Evolutionary conservation across 805 yeast species (phyloP), one percentile per base, ranked within the genome.

Genomic region (Jamesozyma spencerorum): DNA sequence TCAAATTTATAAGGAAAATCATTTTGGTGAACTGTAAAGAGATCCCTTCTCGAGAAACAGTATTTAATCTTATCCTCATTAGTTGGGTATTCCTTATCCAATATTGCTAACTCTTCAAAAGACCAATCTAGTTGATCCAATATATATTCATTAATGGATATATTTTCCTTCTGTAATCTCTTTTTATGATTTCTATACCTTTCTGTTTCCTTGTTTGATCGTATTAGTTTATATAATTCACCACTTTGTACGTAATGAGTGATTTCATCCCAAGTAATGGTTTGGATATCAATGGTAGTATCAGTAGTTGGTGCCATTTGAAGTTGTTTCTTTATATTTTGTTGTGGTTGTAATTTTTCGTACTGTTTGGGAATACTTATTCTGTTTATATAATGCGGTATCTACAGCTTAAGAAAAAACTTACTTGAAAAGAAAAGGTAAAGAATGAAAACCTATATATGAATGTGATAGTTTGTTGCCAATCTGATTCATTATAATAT

Each of bases 1-100:
- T 69, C 76, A 45, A 80, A 72, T 49, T 72, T 69, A 60, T 83
- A 83, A 0, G 87, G 87, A 59, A 79, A 83, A 45, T 76, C 78
- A 54, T 83, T 83, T 19, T 53, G 42, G 6, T 75, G 59, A 26
- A 78, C 63, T 32, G 64, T 55, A 26, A 60, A 56, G 27, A 72
- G 71, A 10, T 44, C 42, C 5, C 61, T 53, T 14, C 51, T 38
- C 1, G 53, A 42, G 42, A 65, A 56, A 15, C 51, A 34, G 4
- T 48, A 48, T 24, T 60, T 40, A 4, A 52, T 38, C 34, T 55
- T 48, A 19, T 52, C 52, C 4, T 39, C 49, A 37, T 41, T 44
- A 5, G 44, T 49, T 10, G 48, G 58, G 44, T 47, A 54, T 22
- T 20, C 34, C 4, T 29, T 19, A 3, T 45, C 48, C 43, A 52